phyloP scores from a whole-genome alignment of 768 basidiomycete genomes.

The Mycena epipterygia region DNA sequence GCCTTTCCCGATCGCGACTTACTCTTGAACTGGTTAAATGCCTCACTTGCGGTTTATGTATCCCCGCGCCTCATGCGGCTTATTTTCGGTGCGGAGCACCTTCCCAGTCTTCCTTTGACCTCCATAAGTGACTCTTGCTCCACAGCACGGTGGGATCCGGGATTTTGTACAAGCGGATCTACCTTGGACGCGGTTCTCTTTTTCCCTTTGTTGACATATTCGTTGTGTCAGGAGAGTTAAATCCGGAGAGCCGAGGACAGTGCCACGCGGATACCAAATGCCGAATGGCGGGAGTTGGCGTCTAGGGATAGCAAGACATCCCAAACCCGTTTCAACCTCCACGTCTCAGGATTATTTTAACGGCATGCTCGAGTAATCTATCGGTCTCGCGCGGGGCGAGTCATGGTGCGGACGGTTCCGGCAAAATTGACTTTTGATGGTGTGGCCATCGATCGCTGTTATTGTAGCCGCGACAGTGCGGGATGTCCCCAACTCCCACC shows the following conservation, averaged over 20 bases:
- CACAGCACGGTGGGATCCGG: background rate
- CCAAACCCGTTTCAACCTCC: too few species aligned
- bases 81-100: too few species aligned
- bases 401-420: too few species aligned
- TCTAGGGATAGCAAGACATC: background rate
- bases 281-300: background rate
- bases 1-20: too few species aligned
- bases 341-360: too few species aligned
- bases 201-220: slow-evolving; percentile 26
- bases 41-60: background rate
- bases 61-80: background rate
- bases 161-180: background rate
- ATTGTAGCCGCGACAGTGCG: background rate
- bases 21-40: too few species aligned
- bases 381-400: too few species aligned
- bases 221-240: slow-evolving; percentile 1
- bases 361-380: too few species aligned
- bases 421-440: too few species aligned
- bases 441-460: background rate
- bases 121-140: background rate
- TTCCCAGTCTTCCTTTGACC: background rate
- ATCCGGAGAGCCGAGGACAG: slow-evolving; percentile 18
- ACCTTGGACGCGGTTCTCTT: background rate
- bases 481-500: too few species aligned
- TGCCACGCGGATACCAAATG: background rate